phyloP scores from a whole-genome alignment of 1,139 yeast genomes.

The Yamadazyma sp. region DNA sequence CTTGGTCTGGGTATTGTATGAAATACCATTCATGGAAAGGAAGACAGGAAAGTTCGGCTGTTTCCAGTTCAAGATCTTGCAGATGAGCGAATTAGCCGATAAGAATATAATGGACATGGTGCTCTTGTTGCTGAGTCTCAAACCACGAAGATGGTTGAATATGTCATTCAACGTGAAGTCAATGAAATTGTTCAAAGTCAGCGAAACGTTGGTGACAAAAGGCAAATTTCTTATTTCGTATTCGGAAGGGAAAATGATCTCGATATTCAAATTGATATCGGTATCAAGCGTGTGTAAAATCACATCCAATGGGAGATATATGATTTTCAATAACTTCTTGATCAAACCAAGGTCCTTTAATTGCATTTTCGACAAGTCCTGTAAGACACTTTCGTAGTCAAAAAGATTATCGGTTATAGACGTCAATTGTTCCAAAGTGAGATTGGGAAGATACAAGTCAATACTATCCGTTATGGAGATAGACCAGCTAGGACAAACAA shows the following conservation, averaged over 20 bases:
- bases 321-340: conserved; percentile 40
- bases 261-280: conserved; percentile 69
- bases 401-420: conserved; percentile 44
- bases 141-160: conserved; percentile 71
- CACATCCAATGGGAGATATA: conserved; percentile 62
- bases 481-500: conserved; percentile 74
- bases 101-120: conserved; percentile 75
- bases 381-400: conserved; percentile 43
- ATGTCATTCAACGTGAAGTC: conserved; percentile 71
- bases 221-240: conserved; percentile 58
- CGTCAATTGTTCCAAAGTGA: conserved; percentile 41
- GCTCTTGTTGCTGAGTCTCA: conserved; percentile 32
- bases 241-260: conserved; percentile 78
- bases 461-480: conserved; percentile 57
- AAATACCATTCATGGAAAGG: conserved; percentile 71
- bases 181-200: conserved; percentile 67
- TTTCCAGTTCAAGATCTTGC: conserved; percentile 94
- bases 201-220: conserved; percentile 48
- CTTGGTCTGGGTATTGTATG: conserved; percentile 29
- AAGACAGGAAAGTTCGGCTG: conserved; percentile 97
- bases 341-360: conserved; percentile 36
- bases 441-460: conserved; percentile 51
- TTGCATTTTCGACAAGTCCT: conserved; percentile 41
- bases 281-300: conserved; percentile 56
- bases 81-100: conserved; percentile 82